These are phyloP conservation scores for Cercospora zeina DNA, from an alignment of 2,329 filamentous ascomycete genomes.

Conservation along the genomic window DNA sequence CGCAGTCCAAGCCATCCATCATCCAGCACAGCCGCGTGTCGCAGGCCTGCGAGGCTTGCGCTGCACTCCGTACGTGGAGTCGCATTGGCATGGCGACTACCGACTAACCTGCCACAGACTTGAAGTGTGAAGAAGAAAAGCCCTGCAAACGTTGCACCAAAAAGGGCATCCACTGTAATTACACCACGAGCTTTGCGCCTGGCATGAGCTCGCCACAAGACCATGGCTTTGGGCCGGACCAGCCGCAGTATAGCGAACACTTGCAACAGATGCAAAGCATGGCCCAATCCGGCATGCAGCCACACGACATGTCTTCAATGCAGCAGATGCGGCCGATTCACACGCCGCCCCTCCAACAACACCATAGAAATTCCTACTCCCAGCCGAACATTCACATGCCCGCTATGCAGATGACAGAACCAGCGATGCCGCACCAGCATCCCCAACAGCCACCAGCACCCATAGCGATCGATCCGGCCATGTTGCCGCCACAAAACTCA, in stretches of 20 bases:
- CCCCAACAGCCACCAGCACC: conserved; percentile 24
- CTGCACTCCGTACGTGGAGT: conserved; percentile 43
- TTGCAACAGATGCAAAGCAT: conserved; percentile 25
- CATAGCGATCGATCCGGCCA: conserved; percentile 34
- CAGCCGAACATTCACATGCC: conserved; percentile 24
- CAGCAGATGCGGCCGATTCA: conserved; percentile 33
- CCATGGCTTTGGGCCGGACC: conserved; percentile 29
- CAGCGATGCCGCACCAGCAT: conserved; percentile 17
- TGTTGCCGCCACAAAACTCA: conserved; percentile 36
- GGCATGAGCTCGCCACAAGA: conserved; percentile 28
- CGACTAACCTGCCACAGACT: conserved; percentile 33
- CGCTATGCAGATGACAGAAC: conserved; percentile 32
- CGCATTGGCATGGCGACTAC: not conserved
- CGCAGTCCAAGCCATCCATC: conserved; percentile 35
- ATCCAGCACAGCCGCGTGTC: conserved; percentile 46
- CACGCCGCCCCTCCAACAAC: conserved; percentile 29
- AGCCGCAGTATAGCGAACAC: conserved; percentile 26
- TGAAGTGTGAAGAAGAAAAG: conserved; percentile 58
- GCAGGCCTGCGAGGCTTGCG: conserved; percentile 56
- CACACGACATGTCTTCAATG: conserved; percentile 22
- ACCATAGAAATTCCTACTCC: conserved; percentile 26
- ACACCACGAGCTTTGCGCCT: conserved; percentile 32
- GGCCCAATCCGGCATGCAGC: conserved; percentile 12
- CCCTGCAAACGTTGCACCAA: conserved; percentile 55
- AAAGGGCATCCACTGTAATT: conserved; percentile 50